phyloP scores from a whole-genome alignment of 2,329 filamentous ascomycete genomes.

The Knoxdaviesia proteae region DNA sequence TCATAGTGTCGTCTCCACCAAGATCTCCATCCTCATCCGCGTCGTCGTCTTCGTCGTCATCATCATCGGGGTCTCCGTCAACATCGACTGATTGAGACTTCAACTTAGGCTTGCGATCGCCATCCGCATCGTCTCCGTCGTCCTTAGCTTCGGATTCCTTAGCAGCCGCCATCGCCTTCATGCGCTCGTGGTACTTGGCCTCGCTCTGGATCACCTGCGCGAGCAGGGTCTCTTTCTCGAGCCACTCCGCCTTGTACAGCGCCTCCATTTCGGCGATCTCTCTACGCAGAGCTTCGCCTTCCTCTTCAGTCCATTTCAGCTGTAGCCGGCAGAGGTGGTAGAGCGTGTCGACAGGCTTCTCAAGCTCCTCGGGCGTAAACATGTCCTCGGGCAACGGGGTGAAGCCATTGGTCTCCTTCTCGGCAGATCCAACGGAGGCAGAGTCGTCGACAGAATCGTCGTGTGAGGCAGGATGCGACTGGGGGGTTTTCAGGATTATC shows the following conservation, averaged over 20 bases:
- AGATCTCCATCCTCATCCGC: no score
- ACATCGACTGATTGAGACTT: no score
- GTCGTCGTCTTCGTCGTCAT: no score
- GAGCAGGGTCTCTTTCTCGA: slow-evolving; percentile 60
- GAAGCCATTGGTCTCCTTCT: slow-evolving; percentile 29
- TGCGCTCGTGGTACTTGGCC: slow-evolving; percentile 39
- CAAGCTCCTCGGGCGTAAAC: slow-evolving; percentile 45
- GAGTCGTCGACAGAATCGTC: slow-evolving; percentile 33
- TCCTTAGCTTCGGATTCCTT: slow-evolving; percentile 11
- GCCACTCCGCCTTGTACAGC: slow-evolving; percentile 50
- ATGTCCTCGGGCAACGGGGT: slow-evolving; percentile 33
- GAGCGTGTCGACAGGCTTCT: slow-evolving; percentile 35
- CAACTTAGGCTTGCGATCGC: background rate
- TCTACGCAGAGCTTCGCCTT: slow-evolving; percentile 38
- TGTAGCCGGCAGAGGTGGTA: slow-evolving; percentile 50
- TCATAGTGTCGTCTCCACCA: no score
- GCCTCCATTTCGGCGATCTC: slow-evolving; percentile 49
- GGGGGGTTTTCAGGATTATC: slow-evolving; percentile 41
- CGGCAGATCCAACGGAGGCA: slow-evolving; percentile 29
- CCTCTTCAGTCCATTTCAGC: slow-evolving; percentile 50
- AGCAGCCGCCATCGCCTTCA: slow-evolving; percentile 20
- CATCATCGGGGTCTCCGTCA: no score
- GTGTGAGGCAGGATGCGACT: slow-evolving; percentile 34
- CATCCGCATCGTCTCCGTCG: slow-evolving; percentile 8
- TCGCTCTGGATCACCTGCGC: slow-evolving; percentile 50